phyloP scores from a whole-genome alignment of 106 monocot genomes.

The Iris macrosiphon region DNA sequence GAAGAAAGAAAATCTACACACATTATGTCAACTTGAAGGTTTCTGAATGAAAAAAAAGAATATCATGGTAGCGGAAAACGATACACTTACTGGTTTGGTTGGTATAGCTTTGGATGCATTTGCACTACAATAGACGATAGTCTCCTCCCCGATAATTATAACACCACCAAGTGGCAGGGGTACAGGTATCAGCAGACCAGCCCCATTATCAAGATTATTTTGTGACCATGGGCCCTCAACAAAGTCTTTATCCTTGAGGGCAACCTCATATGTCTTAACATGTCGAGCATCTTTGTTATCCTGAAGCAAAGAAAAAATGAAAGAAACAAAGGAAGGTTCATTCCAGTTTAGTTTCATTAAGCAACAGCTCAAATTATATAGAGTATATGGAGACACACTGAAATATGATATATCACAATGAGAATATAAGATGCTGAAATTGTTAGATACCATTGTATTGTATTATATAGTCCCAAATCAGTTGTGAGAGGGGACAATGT shows the following conservation, averaged over 20 bases:
- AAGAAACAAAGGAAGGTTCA: not conserved
- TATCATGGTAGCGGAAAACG: no score
- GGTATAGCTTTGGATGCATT: conserved; percentile 89
- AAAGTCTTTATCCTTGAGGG: conserved; percentile 97
- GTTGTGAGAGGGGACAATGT: no score
- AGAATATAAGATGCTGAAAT: no score
- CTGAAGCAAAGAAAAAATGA: conserved; percentile 25
- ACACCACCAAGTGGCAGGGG: conserved; percentile 98
- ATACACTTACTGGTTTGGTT: conserved; percentile 51
- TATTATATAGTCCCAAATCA: no score
- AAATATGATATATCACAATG: not conserved
- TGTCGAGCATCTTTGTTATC: conserved; percentile 99
- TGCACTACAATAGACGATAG: conserved; percentile 87
- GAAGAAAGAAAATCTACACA: no score
- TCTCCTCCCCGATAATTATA: conserved; percentile 99
- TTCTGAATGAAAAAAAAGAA: no score
- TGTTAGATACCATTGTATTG: no score
- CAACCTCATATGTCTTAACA: conserved; percentile 98
- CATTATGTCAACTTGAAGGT: no score
- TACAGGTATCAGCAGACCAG: conserved; percentile 88
- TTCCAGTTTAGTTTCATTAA: not conserved
- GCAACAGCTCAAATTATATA: not conserved
- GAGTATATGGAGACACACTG: no score
- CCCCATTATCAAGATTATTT: conserved; percentile 96
- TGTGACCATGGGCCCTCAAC: conserved; percentile 98